Base-by-base conservation (phyloP, 192 early-diverging fungal species). In the Gonapodya prolifera region DNA sequence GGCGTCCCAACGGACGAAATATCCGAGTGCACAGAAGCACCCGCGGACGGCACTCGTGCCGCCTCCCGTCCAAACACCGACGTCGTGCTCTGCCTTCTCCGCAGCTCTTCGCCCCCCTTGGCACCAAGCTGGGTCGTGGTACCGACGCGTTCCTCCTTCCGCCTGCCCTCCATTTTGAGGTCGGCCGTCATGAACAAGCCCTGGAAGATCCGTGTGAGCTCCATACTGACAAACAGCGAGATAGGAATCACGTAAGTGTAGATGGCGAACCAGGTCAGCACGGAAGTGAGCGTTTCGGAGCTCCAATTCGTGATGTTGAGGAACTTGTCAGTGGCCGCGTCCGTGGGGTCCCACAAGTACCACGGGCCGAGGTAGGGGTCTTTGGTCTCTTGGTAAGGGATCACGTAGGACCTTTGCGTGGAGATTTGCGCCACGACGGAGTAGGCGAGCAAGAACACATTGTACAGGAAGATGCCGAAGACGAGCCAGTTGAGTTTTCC, bases 231-330 rank as follows among this genome's bases (percentile, higher is more conserved):
- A 80, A 92, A 91, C 18, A 92, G 85, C 33, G 90, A 91, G 70
- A 92, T 91, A 0, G 91, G 91, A 71, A 92, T 91, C 32, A 91
- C 84, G 78, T 91, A 91, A 35, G 90, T 91, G 78, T 89, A 91
- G 29, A 90, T 70, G 30, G 84, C 84, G 78, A 85, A 86, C 77
- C 82, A 87, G 13, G 84, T 80, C 31, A 86, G 33, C 61, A 83
- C 70, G 28, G 80, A 18, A 32, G 2, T 73, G 8, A 2, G 8
- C 8, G 32, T 32, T 2, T 2, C 71, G 71, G 18, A 2, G 18
- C 28, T 13, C 18, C 32, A 73, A 29, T 73, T 73, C 8, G 32
- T 32, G 16, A 2, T 8, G 71, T 16, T 73, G 18, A 32, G 71
- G 8, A 30, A 32, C 8, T 30, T 30, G 28, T 73, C 71, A 8